These are phyloP conservation scores for Rhizopogon hawkerae DNA, from an alignment of 1,284 basidiomycete genomes.

Conservation along the genomic window DNA sequence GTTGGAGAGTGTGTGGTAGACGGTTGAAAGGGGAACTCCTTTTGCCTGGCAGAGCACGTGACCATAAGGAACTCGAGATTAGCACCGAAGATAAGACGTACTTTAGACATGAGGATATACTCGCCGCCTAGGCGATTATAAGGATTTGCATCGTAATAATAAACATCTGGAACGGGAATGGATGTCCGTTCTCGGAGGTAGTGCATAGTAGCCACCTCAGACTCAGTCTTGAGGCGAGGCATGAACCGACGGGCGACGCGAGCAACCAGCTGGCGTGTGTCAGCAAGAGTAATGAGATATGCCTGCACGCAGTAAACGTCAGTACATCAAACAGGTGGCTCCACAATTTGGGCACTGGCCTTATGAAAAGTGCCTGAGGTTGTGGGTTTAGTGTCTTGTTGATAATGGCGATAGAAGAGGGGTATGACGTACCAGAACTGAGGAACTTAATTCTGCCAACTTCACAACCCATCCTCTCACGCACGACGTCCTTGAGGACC, in stretches of 20 bases:
- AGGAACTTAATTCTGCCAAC: conserved; percentile 66
- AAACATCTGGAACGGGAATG: conserved; percentile 65
- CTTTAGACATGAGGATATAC: conserved; percentile 79
- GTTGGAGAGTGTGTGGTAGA: conserved; percentile 61
- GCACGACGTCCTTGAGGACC: conserved; percentile 64
- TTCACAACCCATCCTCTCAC: conserved; percentile 54
- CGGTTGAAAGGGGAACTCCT: conserved; percentile 57
- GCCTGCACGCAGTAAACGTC: conserved; percentile 36
- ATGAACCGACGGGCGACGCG: conserved; percentile 75
- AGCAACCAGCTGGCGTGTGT: conserved; percentile 56
- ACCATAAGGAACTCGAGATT: conserved; percentile 8
- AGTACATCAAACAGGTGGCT: conserved; percentile 8
- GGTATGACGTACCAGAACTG: conserved; percentile 51
- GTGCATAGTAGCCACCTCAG: conserved; percentile 72
- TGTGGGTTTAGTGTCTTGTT: conserved; percentile 1
- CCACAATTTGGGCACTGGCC: conserved; percentile 28
- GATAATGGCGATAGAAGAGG: conserved; percentile 3
- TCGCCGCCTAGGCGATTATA: conserved; percentile 76
- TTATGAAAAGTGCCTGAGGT: conserved; percentile 70
- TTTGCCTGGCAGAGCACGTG: conserved; percentile 42
- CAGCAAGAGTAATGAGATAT: conserved; percentile 61
- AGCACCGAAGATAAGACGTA: conserved; percentile 25
- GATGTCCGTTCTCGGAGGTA: conserved; percentile 61
- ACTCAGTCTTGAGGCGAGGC: conserved; percentile 74
- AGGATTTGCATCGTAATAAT: conserved; percentile 70